Evolutionary conservation across 805 yeast species (phyloP), one percentile per base, ranked within the genome.

Genomic region (Myxozyma neglecta): DNA sequence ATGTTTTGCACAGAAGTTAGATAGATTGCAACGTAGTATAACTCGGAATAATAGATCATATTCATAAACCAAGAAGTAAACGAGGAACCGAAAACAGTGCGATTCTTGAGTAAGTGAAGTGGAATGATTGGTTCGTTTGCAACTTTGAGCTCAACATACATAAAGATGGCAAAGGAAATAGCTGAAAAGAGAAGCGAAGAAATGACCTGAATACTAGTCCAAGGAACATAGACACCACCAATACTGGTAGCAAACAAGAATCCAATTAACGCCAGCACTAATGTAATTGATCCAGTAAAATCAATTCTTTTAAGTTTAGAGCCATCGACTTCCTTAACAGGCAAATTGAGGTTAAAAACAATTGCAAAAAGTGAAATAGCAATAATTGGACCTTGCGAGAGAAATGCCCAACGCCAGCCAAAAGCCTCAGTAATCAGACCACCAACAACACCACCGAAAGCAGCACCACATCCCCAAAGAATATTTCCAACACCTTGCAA

Each of bases 401-500:
- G 61, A 61, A 78, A 78, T 16, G 77, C 77, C 54, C 71, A 77
- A 70, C 91, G 77, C 96, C 96, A 89, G 8, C 89, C 89, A 49
- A 79, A 74, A 44, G 68, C 70, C 9, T 76, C 74, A 36, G 86
- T 80, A 53, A 86, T 74, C 32, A 80, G 61, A 2, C 91, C 90
- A 72, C 82, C 73, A 77, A 80, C 20, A 74, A 57, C 49, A 2
- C 91, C 91, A 20, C 94, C 94, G 50, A 81, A 73, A 0, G 87
- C 86, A 1, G 89, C 85, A 6, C 97, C 97, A 20, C 85, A 70
- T 5, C 92, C 94, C 70, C 81, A 91, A 44, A 84, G 85, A 24
- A 91, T 78, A 72, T 91, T 91, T 37, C 88, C 88, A 50, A 88
- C 71, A 0, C 97, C 97, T 71, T 91, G 97, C 74, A 84, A 89